Base-by-base conservation (phyloP, 441 rosid species). In the Aquilaria agallochum region DNA sequence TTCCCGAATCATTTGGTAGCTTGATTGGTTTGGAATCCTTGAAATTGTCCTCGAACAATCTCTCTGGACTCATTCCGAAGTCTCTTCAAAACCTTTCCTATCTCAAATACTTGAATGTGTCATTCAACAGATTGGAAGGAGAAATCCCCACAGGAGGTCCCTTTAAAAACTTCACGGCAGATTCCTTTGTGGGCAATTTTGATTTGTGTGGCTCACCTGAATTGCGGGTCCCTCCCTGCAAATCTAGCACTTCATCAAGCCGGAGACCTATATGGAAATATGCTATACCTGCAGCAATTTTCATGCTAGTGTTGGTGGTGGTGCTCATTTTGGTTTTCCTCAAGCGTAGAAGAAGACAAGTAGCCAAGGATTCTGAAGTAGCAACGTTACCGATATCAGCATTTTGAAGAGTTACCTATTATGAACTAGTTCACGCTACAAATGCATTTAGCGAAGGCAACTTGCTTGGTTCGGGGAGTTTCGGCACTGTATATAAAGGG, bases 121-220 rank as follows among this genome's bases (percentile, higher is more conserved):
- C 83, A 14, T 70, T 47, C 63, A 78, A 79, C 6, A 42, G 11
- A 31, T n/a, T 79, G 10, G 57, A 58, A 51, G 78, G 80, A 50
- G 73, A 71, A 49, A 61, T 79, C 56, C 83, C 83, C 1, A n/a
- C 2, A 0, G 53, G 15, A 4, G 83, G 81, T 12, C 15, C 65
- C 31, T 79, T 79, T 52, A 7, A 0, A 11, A 71, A 71, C 40
- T 76, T 68, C 11, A 11, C 81, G 0, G 30, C 48, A 5, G n/a
- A 45, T 7, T 79, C 78, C 0, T 79, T 73, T 62, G 33, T 60
- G 11, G 59, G 63, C 20, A 79, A 76, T 33, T 2, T 34, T 2
- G 66, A 13, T 5, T 57, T 79, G 3, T 73, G 80, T 14, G 75
- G 72, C 11, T 27, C 62, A 3, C 13, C 54, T 3, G 27, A 0